Percentiles rank a stretch among this genome's conserved stretches.
Evolutionary conservation across 345 rosid species (phyloP).

Genomic region (Iberis pinnata): DNA sequence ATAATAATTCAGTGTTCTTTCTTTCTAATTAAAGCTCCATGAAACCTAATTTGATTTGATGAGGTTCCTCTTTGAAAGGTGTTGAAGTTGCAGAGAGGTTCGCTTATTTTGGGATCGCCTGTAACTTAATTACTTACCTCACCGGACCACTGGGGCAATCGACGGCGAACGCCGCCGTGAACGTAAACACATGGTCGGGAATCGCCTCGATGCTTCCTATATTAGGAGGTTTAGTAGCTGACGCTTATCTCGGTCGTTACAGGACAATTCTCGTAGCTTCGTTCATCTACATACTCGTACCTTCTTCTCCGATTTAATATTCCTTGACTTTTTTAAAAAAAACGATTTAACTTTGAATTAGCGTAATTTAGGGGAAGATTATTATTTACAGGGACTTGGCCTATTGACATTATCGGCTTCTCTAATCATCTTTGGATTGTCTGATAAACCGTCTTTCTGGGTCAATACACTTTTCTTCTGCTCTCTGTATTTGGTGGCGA

Average conservation of each 20-base stretch:
- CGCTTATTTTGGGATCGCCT: conserved; percentile 36
- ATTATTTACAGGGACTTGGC: conserved; percentile 47
- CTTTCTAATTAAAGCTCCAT: no score
- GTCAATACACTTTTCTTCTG: conserved; percentile 30
- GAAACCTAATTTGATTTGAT: background rate
- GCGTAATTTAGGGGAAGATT: background rate
- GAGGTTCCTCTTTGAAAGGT: conserved; percentile 1
- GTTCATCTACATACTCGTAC: conserved; percentile 34
- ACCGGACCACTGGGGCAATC: conserved; percentile 46
- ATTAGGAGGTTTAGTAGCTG: conserved; percentile 43
- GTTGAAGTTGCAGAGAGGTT: conserved; percentile 51
- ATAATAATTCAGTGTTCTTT: no score
- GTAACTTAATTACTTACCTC: conserved; percentile 39
- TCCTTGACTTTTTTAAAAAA: background rate
- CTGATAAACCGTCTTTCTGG: conserved; percentile 27
- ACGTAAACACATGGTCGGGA: conserved; percentile 49
- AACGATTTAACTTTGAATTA: background rate
- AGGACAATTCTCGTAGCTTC: conserved; percentile 38
- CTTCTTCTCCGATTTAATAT: background rate
- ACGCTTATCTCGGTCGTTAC: conserved; percentile 50
- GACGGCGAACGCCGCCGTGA: conserved; percentile 39
- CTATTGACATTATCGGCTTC: conserved; percentile 57
- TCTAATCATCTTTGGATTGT: conserved; percentile 32
- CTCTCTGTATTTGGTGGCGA: conserved; percentile 28
- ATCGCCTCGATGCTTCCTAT: conserved; percentile 36